Conservation (phyloP, 75 land plant genomes). For the Cupressus sempervirens region DNA sequence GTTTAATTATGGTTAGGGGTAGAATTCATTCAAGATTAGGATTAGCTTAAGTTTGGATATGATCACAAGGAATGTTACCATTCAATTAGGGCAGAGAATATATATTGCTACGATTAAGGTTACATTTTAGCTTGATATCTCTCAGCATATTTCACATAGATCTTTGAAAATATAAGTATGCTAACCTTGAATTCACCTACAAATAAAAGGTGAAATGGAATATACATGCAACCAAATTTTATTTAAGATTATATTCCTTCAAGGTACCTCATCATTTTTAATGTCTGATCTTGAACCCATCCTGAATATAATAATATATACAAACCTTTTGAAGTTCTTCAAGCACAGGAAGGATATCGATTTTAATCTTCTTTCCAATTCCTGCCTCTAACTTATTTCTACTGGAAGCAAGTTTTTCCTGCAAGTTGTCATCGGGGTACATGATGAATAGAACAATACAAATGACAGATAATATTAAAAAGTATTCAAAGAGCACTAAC, state of each 20-base stretch:
- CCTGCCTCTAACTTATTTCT: slow-evolving; percentile 40
- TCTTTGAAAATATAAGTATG: no score
- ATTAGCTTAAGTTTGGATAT: no score
- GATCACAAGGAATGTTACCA: no score
- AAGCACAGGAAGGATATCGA: slow-evolving; percentile 64
- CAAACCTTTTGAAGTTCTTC: slow-evolving; percentile 70
- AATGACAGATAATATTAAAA: background rate
- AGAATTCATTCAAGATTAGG: no score
- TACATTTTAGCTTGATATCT: no score
- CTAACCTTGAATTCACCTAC: background rate
- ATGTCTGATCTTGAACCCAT: background rate
- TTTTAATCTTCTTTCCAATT: slow-evolving; percentile 50
- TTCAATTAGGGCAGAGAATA: no score
- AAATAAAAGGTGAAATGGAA: background rate
- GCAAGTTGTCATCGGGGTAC: slow-evolving; percentile 8
- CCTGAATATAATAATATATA: background rate
- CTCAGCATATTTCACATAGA: no score
- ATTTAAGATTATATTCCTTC: background rate
- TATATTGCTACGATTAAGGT: no score
- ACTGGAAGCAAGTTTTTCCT: slow-evolving; percentile 69
- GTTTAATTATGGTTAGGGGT: no score
- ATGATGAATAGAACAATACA: background rate
- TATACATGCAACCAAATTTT: background rate
- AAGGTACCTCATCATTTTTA: background rate
- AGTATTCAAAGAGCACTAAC: background rate